Evolutionary conservation across 169 alveolate species (phyloP), one percentile per base, ranked within the genome.

Genomic region (Eimeria praecox): DNA sequence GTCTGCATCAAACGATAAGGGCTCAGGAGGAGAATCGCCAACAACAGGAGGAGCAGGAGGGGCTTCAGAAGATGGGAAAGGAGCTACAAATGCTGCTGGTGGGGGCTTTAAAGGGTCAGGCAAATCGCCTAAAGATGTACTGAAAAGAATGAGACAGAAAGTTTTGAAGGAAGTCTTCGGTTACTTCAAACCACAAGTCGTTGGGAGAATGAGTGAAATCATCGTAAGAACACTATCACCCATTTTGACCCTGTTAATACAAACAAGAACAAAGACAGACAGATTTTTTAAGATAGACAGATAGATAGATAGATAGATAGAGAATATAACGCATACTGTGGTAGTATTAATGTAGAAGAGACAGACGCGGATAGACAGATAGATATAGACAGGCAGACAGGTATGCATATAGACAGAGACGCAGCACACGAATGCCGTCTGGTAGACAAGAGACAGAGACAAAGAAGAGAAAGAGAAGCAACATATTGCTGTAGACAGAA

Each of bases 121-220:
- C 24, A 82, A 82, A 33, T 82, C 71, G 20, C 90, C 90, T 14
- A 49, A 18, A 12, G 90, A 82, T 24, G 44, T 82, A 3, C 46
- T 82, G 6, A 44, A 18, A 14, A 18, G 90, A 16, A 82, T 82
- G 90, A 12, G 90, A 18, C 90, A 82, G 71, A 82, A 49, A 22
- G 90, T 82, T 14, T 20, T 82, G 27, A 82, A 82, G 90, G 90
- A 82, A 24, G 90, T 82, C 30, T 49, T 82, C 46, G 90, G 90
- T 6, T 82, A 82, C 54, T 82, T 82, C 90, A 82, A 82, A 27
- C 90, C 90, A n/a, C 90, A 82, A n/a, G 90, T 82, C 33, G 30
- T 82, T 16, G 90, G 90, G 9, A 46, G 90, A 38, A 82, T 82
- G 90, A 82, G 90, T 38, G 90, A 82, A 49, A 52, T 82, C 73